Evolutionary conservation across 2,329 filamentous ascomycete genomes (phyloP).

Genomic region (Helotiales sp.): DNA sequence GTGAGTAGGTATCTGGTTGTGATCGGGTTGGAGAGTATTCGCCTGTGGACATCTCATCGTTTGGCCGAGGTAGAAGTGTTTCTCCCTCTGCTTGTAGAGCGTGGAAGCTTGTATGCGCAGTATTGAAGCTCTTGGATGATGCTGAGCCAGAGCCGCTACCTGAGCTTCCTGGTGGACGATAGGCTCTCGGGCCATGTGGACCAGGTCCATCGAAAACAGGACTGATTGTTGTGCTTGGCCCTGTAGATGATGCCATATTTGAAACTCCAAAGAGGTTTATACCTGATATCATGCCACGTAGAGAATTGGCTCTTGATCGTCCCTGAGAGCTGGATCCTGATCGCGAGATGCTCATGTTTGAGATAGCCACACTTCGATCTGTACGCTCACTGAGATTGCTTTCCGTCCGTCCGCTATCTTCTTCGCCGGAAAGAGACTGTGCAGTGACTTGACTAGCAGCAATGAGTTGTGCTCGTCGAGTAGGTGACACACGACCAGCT

Average conservation of each 20-base stretch:
- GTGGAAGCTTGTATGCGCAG: constrained; percentile 33
- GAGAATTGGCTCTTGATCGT: constrained; percentile 30
- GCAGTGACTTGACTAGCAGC: constrained; percentile 21
- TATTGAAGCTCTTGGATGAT: constrained; percentile 29
- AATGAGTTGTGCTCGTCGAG: constrained; percentile 31
- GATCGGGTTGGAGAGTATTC: constrained; percentile 25
- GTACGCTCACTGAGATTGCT: constrained; percentile 38
- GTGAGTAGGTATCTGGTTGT: constrained; percentile 15
- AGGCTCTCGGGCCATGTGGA: constrained; percentile 4
- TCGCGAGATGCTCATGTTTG: constrained; percentile 25
- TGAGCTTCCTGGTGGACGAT: constrained; percentile 24
- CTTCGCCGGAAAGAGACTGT: constrained; percentile 29
- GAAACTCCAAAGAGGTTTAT: constrained; percentile 30
- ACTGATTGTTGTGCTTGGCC: constrained; percentile 16
- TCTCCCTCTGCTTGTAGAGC: constrained; percentile 32
- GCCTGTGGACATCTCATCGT: constrained; percentile 12
- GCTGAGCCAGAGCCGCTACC: constrained; percentile 17
- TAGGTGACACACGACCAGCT: constrained; percentile 34
- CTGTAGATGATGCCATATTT: constrained; percentile 12
- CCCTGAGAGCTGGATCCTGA: constrained; percentile 32
- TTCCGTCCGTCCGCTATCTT: constrained; percentile 33
- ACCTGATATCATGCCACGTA: constrained; percentile 31
- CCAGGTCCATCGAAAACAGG: constrained; percentile 22
- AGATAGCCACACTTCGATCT: constrained; percentile 31
- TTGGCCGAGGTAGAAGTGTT: constrained; percentile 30